Conservation (phyloP, 163 green algal genomes). For the Scenedesmus sp. region DNA sequence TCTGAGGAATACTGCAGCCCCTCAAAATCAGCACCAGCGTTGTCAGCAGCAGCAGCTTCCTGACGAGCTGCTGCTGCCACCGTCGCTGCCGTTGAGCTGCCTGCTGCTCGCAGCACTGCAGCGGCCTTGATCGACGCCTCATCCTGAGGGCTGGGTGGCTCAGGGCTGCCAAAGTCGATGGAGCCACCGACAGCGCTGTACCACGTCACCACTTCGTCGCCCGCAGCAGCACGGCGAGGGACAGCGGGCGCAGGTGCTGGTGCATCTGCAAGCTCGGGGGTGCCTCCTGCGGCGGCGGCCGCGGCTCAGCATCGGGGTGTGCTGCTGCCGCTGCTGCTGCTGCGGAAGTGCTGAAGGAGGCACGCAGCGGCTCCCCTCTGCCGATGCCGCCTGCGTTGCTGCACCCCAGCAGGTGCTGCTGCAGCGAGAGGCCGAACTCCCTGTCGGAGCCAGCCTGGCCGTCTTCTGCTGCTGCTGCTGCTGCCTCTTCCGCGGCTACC, state of each 20-base stretch:
- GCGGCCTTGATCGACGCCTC: background rate
- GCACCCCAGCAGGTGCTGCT: constrained; percentile 9
- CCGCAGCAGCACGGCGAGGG: background rate
- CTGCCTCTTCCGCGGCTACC: background rate
- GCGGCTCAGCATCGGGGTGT: too few relatives aligned
- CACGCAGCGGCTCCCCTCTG: background rate
- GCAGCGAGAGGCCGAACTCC: background rate
- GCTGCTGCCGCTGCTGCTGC: background rate
- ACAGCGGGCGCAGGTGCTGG: background rate
- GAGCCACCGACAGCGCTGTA: background rate
- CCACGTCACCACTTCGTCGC: background rate
- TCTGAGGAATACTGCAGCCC: background rate
- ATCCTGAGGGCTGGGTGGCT: background rate
- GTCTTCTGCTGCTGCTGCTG: background rate
- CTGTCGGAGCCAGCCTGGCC: background rate
- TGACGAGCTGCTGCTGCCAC: background rate
- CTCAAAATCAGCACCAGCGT: background rate
- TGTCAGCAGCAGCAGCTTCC: constrained; percentile 11
- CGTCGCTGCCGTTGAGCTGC: background rate
- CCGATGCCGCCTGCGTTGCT: constrained; percentile 1
- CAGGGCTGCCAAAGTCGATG: background rate
- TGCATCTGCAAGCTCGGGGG: background rate
- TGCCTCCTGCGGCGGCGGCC: background rate
- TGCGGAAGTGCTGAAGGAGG: background rate
- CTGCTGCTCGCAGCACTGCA: background rate